A percentile compares a stretch with the other conserved stretches of the same genome.
Evolutionary conservation across 305 asterid species (phyloP).

Genomic region (Fraxinus floribunda): DNA sequence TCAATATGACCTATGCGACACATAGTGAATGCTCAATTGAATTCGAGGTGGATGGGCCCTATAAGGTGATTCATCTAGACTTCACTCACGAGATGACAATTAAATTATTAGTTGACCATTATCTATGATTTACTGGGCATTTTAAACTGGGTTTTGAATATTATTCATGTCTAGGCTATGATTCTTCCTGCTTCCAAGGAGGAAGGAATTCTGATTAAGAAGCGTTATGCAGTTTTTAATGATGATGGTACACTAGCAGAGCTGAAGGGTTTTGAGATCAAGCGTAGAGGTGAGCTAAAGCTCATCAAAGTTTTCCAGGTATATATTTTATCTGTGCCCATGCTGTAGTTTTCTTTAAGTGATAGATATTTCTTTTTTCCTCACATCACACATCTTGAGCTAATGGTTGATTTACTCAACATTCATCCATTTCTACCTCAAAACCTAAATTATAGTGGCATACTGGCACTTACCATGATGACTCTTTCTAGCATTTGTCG

Average conservation of each 20-base stretch:
- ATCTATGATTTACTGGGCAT: constrained; percentile 28
- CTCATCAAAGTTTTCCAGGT: constrained; percentile 99
- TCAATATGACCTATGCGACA: constrained; percentile 66
- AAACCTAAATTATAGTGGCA: not conserved
- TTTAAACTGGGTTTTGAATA: constrained; percentile 15
- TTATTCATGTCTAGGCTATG: constrained; percentile 71
- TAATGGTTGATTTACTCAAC: not conserved
- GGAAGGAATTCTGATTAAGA: constrained; percentile 98
- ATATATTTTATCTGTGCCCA: constrained; percentile 24
- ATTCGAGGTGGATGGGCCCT: constrained; percentile 99
- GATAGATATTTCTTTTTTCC: constrained; percentile 20
- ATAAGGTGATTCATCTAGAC: constrained; percentile 64
- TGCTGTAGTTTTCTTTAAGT: constrained; percentile 13
- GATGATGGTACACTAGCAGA: constrained; percentile 99
- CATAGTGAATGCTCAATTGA: constrained; percentile 98
- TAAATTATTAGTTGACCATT: constrained; percentile 18
- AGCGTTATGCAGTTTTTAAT: constrained; percentile 97
- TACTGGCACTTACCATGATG: not conserved
- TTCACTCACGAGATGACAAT: constrained; percentile 27
- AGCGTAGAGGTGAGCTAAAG: constrained; percentile 99
- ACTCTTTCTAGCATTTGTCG: not conserved
- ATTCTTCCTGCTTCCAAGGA: constrained; percentile 98
- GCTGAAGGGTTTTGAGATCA: constrained; percentile 98
- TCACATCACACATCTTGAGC: constrained; percentile 6
- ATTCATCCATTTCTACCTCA: not conserved